A percentile compares a stretch with the other conserved stretches of the same genome.
phyloP scores from a whole-genome alignment of 805 yeast species.

The Candida silvicultrix region DNA sequence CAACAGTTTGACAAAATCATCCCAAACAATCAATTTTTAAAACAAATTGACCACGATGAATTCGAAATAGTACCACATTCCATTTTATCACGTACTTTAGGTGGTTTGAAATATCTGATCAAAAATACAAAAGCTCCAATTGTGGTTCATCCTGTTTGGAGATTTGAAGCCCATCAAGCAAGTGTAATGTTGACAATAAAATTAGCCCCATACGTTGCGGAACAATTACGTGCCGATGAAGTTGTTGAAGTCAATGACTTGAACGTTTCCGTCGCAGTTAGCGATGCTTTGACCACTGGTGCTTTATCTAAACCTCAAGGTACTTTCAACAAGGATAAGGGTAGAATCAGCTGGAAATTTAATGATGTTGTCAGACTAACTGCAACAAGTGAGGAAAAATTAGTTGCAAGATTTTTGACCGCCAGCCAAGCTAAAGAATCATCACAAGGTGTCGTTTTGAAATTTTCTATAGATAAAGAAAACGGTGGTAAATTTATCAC shows the following conservation, averaged over 20 bases:
- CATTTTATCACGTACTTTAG: constrained; percentile 60
- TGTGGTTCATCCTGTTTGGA: constrained; percentile 78
- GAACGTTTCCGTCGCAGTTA: constrained; percentile 45
- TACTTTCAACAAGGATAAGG: constrained; percentile 78
- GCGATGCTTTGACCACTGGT: constrained; percentile 55
- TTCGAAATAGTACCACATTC: constrained; percentile 43
- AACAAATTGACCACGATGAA: constrained; percentile 35
- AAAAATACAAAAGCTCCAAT: constrained; percentile 56
- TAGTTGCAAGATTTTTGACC: constrained; percentile 84
- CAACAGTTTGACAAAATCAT: constrained; percentile 38
- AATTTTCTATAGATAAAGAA: constrained; percentile 43
- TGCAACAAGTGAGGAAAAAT: constrained; percentile 46
- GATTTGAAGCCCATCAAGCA: constrained; percentile 78
- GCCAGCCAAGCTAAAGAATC: constrained; percentile 65
- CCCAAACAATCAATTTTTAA: constrained; percentile 49
- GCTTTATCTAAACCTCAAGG: constrained; percentile 93
- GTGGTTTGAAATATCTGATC: constrained; percentile 73
- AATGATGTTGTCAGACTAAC: constrained; percentile 33
- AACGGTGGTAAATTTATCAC: constrained; percentile 39
- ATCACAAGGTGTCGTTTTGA: constrained; percentile 65
- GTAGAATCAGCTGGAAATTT: constrained; percentile 83
- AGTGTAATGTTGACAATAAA: constrained; percentile 72
- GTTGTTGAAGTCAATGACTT: constrained; percentile 32
- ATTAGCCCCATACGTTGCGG: constrained; percentile 41
- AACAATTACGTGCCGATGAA: constrained; percentile 28